phyloP scores from a whole-genome alignment of 225 moss, liverwort and hornwort species.

The Climacium dendroides region DNA sequence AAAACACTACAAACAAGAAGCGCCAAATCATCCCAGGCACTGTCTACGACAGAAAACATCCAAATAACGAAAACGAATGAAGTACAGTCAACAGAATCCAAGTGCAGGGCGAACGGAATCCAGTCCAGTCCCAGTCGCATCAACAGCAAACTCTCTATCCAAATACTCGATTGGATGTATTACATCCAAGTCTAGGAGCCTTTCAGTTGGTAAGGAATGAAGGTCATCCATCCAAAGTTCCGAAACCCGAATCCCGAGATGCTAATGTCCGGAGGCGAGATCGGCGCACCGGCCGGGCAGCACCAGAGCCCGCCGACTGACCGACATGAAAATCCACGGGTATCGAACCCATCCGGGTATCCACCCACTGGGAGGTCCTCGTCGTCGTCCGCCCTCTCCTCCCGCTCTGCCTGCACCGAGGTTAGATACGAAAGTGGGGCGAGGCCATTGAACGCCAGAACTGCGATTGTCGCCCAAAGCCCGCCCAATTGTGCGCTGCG shows the following conservation, averaged over 20 bases:
- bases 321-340: background rate
- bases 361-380: background rate
- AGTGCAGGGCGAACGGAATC: background rate
- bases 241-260: background rate
- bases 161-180: background rate
- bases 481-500: background rate
- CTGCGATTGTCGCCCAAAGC: background rate
- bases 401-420: background rate
- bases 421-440: constrained; percentile 7
- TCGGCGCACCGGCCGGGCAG: background rate
- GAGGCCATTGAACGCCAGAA: background rate
- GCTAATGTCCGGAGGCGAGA: background rate
- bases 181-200: fast-evolving
- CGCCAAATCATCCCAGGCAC: background rate
- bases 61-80: background rate
- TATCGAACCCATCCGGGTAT: background rate
- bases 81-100: background rate
- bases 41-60: background rate
- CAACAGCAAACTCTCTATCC: background rate
- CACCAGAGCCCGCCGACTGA: background rate
- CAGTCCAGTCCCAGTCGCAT: background rate
- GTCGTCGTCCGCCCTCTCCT: background rate
- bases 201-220: background rate
- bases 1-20: background rate
- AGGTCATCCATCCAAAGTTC: background rate